These are phyloP conservation scores for Tinospora cordifolia DNA, from an alignment of 164 flowering plant genomes.

Conservation along the genomic window DNA sequence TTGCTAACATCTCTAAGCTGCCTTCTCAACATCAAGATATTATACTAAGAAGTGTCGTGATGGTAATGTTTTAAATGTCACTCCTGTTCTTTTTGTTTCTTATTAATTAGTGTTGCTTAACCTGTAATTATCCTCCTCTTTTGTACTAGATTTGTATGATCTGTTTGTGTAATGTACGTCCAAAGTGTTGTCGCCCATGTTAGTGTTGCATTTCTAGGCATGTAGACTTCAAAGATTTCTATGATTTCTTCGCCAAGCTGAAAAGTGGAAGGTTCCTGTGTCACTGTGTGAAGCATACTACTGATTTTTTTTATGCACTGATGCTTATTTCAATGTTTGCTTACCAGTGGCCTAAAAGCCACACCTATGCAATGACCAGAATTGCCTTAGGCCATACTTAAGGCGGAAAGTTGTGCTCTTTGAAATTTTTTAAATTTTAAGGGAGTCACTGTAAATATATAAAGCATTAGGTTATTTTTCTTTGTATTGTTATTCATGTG, in stretches of 20 bases:
- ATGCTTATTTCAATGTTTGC: neutral
- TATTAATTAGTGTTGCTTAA: neutral
- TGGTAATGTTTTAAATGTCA: constrained; percentile 34
- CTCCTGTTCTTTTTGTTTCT: neutral
- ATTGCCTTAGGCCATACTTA: no score
- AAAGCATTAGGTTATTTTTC: neutral
- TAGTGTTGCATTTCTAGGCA: no score
- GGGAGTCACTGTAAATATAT: no score
- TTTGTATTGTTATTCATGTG: neutral
- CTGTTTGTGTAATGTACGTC: neutral
- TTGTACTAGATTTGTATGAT: neutral
- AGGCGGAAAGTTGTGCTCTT: no score
- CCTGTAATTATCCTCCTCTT: neutral
- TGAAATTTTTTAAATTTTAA: no score
- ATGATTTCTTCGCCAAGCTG: neutral
- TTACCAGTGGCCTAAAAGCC: neutral
- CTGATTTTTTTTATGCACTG: neutral
- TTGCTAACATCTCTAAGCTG: constrained; percentile 63
- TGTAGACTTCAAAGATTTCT: neutral
- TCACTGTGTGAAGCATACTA: no score
- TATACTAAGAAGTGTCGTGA: constrained; percentile 46
- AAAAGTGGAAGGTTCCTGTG: neutral
- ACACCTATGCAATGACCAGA: no score
- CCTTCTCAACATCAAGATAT: constrained; percentile 84
- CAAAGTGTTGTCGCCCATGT: no score